Evolutionary conservation across 148 eudicot species (phyloP).

Genomic region (Vaccinium vitisidaea): DNA sequence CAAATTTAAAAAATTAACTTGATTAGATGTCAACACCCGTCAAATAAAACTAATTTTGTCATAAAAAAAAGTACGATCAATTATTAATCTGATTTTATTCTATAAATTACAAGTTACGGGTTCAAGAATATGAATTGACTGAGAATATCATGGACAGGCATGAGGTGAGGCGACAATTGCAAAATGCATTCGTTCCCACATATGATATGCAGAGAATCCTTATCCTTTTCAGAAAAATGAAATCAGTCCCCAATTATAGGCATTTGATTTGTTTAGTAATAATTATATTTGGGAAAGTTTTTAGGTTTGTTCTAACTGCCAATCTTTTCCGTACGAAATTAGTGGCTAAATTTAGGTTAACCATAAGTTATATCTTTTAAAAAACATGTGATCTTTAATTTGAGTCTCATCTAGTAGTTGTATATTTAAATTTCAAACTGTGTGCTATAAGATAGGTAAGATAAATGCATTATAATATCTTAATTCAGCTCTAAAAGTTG

Average conservation of each 20-base stretch:
- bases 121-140: not conserved
- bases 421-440: too few relatives aligned
- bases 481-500: too few relatives aligned
- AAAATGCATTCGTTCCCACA: not conserved
- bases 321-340: not conserved
- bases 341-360: not conserved
- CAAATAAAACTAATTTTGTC: too few relatives aligned
- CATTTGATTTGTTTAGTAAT: not conserved
- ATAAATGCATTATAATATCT: too few relatives aligned
- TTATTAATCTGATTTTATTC: not conserved
- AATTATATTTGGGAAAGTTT: not conserved
- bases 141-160: not conserved
- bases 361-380: too few relatives aligned
- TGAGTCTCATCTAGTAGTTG: not conserved
- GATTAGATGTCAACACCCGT: not conserved
- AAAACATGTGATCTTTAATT: not conserved
- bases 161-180: not conserved
- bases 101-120: not conserved
- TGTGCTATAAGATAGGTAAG: too few relatives aligned
- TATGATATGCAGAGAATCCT: not conserved
- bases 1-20: too few relatives aligned
- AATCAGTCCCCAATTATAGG: not conserved
- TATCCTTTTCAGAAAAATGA: not conserved
- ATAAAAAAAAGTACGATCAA: not conserved
- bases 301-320: not conserved